phyloP scores from a whole-genome alignment of 495 filamentous ascomycete genomes.

The Penicillium alfredii region DNA sequence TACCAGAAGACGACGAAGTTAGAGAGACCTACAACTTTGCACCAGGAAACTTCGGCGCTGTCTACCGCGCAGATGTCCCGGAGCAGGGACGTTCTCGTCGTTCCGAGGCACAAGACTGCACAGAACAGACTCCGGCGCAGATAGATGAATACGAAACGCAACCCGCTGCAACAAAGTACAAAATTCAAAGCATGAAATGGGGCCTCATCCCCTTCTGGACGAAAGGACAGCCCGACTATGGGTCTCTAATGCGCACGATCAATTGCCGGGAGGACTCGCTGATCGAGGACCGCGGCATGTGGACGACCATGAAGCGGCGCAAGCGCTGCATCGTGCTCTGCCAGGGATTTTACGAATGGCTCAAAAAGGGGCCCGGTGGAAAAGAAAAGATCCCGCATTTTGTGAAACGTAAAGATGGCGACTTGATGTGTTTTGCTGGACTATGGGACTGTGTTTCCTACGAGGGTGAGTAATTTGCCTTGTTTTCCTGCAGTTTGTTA shows the following conservation, averaged over 20 bases:
- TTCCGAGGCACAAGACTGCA: slow-evolving; percentile 18
- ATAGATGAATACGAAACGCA: too few species aligned
- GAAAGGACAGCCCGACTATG: slow-evolving; percentile 71
- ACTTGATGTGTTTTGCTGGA: slow-evolving; percentile 83
- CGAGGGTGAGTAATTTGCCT: slow-evolving; percentile 48
- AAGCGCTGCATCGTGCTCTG: slow-evolving; percentile 84
- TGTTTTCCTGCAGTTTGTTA: not conserved
- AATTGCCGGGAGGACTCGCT: slow-evolving; percentile 94
- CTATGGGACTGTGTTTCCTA: slow-evolving; percentile 85
- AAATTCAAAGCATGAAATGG: slow-evolving; percentile 90
- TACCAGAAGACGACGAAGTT: slow-evolving; percentile 65
- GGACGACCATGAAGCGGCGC: slow-evolving; percentile 80
- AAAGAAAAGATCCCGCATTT: slow-evolving; percentile 82
- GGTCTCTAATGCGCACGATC: slow-evolving; percentile 75
- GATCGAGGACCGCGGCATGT: slow-evolving; percentile 70
- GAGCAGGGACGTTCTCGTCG: slow-evolving; percentile 40
- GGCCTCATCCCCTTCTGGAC: slow-evolving; percentile 91
- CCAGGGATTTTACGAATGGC: slow-evolving; percentile 96
- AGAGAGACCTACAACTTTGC: slow-evolving; percentile 90
- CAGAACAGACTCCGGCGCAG: slow-evolving; percentile 1
- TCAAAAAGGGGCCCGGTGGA: slow-evolving; percentile 65
- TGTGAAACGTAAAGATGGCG: slow-evolving; percentile 71
- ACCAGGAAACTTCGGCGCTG: slow-evolving; percentile 75
- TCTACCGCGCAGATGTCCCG: slow-evolving; percentile 73
- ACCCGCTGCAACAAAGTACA: too few species aligned